Conservation (phyloP, 352 stramenopile species). For the Phytophthora litchii region DNA sequence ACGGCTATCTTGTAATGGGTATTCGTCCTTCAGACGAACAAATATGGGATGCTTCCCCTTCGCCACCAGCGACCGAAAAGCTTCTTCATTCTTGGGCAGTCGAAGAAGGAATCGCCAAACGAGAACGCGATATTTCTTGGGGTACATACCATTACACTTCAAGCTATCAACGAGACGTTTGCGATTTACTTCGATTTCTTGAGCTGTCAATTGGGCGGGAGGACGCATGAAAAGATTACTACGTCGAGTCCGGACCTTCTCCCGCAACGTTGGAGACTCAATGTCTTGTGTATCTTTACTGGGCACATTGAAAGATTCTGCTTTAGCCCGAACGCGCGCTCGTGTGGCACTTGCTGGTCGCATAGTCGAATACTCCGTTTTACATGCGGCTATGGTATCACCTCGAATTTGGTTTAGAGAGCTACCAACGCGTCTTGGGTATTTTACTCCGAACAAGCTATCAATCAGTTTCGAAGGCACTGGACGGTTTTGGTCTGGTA, state of each 20-base stretch:
- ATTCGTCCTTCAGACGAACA: slow-evolving; percentile 69
- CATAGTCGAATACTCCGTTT: slow-evolving; percentile 6
- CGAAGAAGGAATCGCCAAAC: slow-evolving; percentile 86
- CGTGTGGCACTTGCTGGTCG: slow-evolving; percentile 18
- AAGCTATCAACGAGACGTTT: slow-evolving; percentile 70
- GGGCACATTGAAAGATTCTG: slow-evolving; percentile 14
- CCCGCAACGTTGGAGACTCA: slow-evolving; percentile 13
- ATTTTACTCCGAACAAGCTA: slow-evolving; percentile 63
- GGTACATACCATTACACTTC: slow-evolving; percentile 75
- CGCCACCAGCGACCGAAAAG: slow-evolving; percentile 71
- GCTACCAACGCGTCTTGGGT: slow-evolving; percentile 16
- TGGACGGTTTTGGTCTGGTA: slow-evolving; percentile 34
- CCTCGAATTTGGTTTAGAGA: slow-evolving; percentile 18
- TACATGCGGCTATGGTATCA: neutral
- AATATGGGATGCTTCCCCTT: slow-evolving; percentile 85
- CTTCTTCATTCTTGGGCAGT: slow-evolving; percentile 83
- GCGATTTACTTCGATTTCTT: slow-evolving; percentile 66
- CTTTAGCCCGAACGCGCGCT: slow-evolving; percentile 8
- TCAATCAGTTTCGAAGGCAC: slow-evolving; percentile 76
- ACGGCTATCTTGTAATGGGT: slow-evolving; percentile 77
- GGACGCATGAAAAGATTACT: slow-evolving; percentile 19
- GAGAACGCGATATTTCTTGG: slow-evolving; percentile 81
- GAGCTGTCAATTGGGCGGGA: slow-evolving; percentile 26
- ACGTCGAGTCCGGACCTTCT: slow-evolving; percentile 15
- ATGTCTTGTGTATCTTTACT: slow-evolving; percentile 6